Percentiles rank a stretch among this genome's conserved stretches.
These are phyloP conservation scores for Drosera spatulata DNA, from an alignment of 179 eudicot species.

Conservation along the genomic window DNA sequence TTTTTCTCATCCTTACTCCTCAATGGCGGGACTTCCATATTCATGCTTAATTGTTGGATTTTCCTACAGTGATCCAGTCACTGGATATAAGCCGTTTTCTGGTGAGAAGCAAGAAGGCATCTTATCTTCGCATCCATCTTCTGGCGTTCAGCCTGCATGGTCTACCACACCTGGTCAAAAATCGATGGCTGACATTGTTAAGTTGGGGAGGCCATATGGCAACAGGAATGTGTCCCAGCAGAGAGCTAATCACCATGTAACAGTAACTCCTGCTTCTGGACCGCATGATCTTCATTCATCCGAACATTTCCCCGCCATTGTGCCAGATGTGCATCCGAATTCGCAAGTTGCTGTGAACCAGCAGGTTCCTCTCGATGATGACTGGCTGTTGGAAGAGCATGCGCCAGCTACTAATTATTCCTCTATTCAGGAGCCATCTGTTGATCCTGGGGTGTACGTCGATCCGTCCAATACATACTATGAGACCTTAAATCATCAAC, in stretches of 20 bases:
- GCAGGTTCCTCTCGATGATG: conserved; percentile 40
- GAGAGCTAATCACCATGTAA: conserved; percentile 20
- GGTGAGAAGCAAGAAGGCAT: conserved; percentile 28
- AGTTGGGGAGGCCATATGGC: conserved; percentile 81
- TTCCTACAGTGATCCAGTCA: conserved; percentile 42
- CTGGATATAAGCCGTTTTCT: conserved; percentile 27
- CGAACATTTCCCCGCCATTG: conserved; percentile 35
- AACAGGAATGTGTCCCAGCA: conserved; percentile 33
- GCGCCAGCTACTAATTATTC: conserved; percentile 30
- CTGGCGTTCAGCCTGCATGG: conserved; percentile 78
- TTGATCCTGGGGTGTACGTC: conserved; percentile 30
- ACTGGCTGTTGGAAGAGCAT: conserved; percentile 70
- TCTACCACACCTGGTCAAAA: conserved; percentile 63
- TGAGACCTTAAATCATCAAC: conserved; percentile 23
- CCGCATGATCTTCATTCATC: conserved; percentile 25
- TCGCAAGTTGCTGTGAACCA: conserved; percentile 21
- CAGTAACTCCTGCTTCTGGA: conserved; percentile 25
- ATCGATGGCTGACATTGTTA: conserved; percentile 97
- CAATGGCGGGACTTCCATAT: background rate
- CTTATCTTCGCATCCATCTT: conserved; percentile 36
- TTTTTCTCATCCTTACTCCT: background rate
- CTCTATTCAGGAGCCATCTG: conserved; percentile 31
- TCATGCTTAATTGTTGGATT: background rate
- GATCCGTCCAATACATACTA: conserved; percentile 20
- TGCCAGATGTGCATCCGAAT: conserved; percentile 22